Percentiles rank a stretch among this genome's conserved stretches.
phyloP scores from a whole-genome alignment of 2,329 filamentous ascomycete genomes.

The Didymella arachidicola region DNA sequence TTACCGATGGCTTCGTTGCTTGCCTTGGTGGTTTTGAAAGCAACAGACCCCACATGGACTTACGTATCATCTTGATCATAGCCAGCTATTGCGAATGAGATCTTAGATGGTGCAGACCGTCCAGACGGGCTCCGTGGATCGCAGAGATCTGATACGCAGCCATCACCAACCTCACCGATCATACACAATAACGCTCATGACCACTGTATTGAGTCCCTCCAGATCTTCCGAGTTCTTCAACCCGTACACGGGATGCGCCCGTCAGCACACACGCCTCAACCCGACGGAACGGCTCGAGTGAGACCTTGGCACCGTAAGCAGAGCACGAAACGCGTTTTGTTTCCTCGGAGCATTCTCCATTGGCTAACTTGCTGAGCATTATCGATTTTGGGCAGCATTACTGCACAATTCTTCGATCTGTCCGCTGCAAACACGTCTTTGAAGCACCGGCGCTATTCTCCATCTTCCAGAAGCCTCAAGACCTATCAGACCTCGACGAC shows the following conservation, averaged over 20 bases:
- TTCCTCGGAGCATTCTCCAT: slow-evolving; percentile 8
- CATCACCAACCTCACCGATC: background rate
- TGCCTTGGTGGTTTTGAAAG: too few relatives aligned
- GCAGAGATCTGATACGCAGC: background rate
- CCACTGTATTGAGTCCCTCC: background rate
- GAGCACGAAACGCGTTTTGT: slow-evolving; percentile 11
- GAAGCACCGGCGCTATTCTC: slow-evolving; percentile 6
- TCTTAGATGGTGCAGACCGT: background rate
- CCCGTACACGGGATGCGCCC: background rate
- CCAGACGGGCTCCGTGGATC: background rate
- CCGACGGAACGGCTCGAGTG: slow-evolving; percentile 7
- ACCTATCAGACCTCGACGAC: slow-evolving; percentile 11
- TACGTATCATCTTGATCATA: background rate
- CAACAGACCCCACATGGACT: background rate
- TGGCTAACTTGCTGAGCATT: background rate
- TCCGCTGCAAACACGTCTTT: slow-evolving; percentile 6
- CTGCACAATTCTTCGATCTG: background rate
- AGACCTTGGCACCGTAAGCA: slow-evolving; percentile 30
- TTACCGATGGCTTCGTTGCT: background rate
- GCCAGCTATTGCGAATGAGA: background rate
- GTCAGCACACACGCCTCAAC: background rate
- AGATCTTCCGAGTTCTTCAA: background rate
- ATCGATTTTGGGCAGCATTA: slow-evolving; percentile 6
- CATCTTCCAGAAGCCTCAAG: slow-evolving; percentile 2
- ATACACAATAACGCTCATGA: background rate